These are phyloP conservation scores for Termitomyces sp. DNA, from an alignment of 768 basidiomycete genomes.

Conservation along the genomic window DNA sequence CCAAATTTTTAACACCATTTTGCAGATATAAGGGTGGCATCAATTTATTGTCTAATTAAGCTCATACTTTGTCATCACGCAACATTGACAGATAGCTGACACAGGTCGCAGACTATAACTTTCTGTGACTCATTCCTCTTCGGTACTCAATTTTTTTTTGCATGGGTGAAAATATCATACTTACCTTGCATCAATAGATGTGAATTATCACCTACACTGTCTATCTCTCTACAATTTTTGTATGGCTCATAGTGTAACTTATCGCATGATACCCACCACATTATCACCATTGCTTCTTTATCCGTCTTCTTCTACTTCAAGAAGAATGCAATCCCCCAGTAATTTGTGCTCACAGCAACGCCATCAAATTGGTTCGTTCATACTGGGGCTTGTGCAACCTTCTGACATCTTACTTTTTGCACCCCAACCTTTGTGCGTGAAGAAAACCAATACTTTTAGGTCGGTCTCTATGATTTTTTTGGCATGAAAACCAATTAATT, in stretches of 20 bases:
- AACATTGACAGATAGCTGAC: no score
- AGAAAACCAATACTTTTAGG: background rate
- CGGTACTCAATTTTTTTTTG: no score
- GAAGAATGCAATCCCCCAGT: background rate
- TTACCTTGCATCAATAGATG: no score
- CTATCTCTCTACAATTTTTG: no score
- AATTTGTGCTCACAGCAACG: background rate
- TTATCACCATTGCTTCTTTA: background rate
- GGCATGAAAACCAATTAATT: no score
- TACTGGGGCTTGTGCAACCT: background rate
- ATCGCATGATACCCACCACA: background rate
- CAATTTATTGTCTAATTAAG: no score
- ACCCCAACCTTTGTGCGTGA: background rate
- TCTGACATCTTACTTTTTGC: background rate
- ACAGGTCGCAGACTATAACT: background rate
- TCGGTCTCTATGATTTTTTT: background rate
- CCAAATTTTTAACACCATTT: no score
- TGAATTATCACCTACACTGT: no score
- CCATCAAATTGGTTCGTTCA: background rate
- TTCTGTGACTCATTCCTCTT: background rate
- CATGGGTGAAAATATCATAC: no score
- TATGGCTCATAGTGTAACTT: background rate
- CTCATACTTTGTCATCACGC: no score
- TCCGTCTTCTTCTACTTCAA: background rate
- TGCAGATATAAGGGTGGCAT: no score